Evolutionary conservation across 1,139 yeast species (phyloP), one percentile per base, ranked within the genome.

Genomic region (Meyerozyma carpophila): DNA sequence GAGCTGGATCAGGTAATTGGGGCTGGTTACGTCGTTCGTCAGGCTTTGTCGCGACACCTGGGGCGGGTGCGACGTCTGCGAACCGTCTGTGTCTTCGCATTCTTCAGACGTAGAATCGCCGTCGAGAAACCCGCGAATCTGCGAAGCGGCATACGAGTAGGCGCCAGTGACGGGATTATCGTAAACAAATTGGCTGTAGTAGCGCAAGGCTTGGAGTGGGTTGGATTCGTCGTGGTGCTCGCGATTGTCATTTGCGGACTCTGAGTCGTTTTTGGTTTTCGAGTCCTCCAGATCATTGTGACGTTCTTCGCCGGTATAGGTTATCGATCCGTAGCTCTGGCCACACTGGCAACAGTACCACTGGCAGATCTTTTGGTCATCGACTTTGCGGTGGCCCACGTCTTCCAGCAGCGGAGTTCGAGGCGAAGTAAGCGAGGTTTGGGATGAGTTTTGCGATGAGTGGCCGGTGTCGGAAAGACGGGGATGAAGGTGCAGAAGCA

Each of bases 311-410:
- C 60, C 61, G 40, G 61, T 62, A 45, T 61, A 65, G 26, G 63
- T 57, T 6, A 74, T 63, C 14, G 70, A 62, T 2, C 80, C 80
- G 49, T 73, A 71, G 42, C 75, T 63, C 50, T 73, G 70, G n/a
- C 78, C 79, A 53, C 80, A 75, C 34, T 71, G 70, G 49, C 80
- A 75, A 47, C 80, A 75, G 53, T 72, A 74, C 80, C 80, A 75
- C 50, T 75, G 79, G 48, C 76, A 67, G 8, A 75, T 73, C 47
- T 68, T 68, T 50, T 69, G 65, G 27, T 55, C 55, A 47, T 64
- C 37, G 11, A 32, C 3, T 14, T 32, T 32, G 36, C 21, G 16
- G 36, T 10, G 5, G 16, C 14, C 11, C 16, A n/a, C 10, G 21
- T 32, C 36, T 3, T 27, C 13, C 29, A 27, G 29, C 29, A 11